These are phyloP conservation scores for Populus hybrid DNA, from an alignment of 441 rosid species.

Conservation along the genomic window DNA sequence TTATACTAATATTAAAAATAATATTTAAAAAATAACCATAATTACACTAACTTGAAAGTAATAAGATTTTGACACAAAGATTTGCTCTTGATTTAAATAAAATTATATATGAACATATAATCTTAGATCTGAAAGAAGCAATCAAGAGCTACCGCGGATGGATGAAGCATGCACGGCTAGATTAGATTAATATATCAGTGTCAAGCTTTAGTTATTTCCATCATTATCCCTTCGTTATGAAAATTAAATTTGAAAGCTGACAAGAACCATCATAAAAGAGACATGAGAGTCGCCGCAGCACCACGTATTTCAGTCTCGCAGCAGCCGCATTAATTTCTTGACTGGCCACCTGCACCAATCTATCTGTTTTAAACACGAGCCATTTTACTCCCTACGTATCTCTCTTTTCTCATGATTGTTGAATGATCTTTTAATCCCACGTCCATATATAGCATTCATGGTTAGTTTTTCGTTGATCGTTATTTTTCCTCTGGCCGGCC, in stretches of 20 bases:
- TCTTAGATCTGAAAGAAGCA: no score
- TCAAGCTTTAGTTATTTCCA: neutral
- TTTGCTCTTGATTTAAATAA: no score
- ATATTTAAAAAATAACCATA: no score
- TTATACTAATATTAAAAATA: no score
- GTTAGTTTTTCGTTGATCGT: conserved; percentile 59
- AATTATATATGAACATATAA: no score
- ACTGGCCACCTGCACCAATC: neutral
- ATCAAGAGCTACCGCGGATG: no score
- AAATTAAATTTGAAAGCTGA: neutral
- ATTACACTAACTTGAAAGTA: no score
- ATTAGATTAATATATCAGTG: neutral
- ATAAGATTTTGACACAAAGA: no score
- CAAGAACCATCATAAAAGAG: neutral
- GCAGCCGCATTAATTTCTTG: neutral
- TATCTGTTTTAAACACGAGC: neutral
- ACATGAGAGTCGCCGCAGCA: neutral
- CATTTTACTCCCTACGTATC: conserved; percentile 7
- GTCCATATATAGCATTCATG: conserved; percentile 11
- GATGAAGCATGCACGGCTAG: neutral
- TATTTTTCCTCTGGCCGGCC: neutral
- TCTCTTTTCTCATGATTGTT: neutral
- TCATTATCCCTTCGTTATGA: neutral
- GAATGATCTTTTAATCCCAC: conserved; percentile 7
- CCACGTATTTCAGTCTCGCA: neutral